Base-by-base conservation (phyloP, 2,329 filamentous ascomycete species). In the Aureobasidium subglaciale region DNA sequence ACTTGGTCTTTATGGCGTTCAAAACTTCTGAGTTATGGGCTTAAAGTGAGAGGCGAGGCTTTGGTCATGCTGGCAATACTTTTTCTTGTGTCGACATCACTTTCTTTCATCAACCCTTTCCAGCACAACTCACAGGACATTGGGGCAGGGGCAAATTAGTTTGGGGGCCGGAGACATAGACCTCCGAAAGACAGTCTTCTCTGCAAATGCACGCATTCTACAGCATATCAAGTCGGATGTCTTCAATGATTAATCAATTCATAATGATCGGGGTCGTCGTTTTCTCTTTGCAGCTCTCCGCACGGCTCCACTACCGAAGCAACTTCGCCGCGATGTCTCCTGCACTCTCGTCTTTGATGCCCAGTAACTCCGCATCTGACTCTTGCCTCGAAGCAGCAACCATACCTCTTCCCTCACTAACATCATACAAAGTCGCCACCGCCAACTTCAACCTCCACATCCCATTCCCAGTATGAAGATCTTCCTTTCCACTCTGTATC, bases 381-480 rank as follows among this genome's bases (percentile, higher is more conserved):
- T 57, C 56, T 46, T 55, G 40, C 38, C 59, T 48, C n/a, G 56
- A 40, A 27, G 20, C 1, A 8, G 55, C 56, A n/a, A 60, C 53
- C 20, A 54, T 30, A 5, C 56, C 50, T 18, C 59, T 53, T 10
- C 40, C 56, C 24, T 53, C 16, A 4, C 56, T 57, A 22, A 43
- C 45, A 42, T 61, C 57, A 32, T 59, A 60, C 35, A 62, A 41
- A 30, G 59, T 55, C 10, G 59, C 50, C 15, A 60, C 60, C 1
- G 42, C 55, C 30, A 60, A 20, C 22, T 59, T 57, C 42, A 59
- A 38, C 5, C 57, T 35, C 59, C 58, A 60, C 2, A 57, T 32
- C 9, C 38, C 29, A 5, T 13, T 35, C 2, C 52, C 52, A 3
- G 10, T 16, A 22, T 20, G 3, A 24, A 20, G 32, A 15, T 59